These are phyloP conservation scores for Penicillium dipodomyicola DNA, from an alignment of 495 filamentous ascomycete species.

Conservation along the genomic window DNA sequence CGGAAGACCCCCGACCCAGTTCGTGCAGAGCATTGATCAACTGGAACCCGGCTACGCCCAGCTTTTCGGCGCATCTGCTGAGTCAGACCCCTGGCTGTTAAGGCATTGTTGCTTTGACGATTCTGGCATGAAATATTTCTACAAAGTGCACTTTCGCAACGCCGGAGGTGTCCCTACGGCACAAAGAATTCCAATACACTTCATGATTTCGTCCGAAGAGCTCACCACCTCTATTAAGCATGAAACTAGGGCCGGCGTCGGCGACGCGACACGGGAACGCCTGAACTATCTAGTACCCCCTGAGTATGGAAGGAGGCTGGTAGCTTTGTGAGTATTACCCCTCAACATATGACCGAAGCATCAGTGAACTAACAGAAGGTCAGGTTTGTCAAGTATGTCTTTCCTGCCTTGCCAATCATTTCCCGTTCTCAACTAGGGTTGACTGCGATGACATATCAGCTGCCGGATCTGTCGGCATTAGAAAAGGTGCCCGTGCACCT, in stretches of 20 bases:
- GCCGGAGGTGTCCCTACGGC: slow-evolving; percentile 37
- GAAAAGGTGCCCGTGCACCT: slow-evolving; percentile 31
- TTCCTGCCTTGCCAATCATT: slow-evolving; percentile 33
- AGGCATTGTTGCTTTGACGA: slow-evolving; percentile 40
- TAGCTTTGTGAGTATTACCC: slow-evolving; percentile 24
- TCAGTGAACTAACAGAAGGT: background rate
- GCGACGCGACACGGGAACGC: slow-evolving; percentile 25
- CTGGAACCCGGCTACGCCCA: slow-evolving; percentile 34
- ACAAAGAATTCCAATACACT: slow-evolving; percentile 37
- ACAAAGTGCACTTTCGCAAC: slow-evolving; percentile 39
- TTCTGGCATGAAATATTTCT: slow-evolving; percentile 33
- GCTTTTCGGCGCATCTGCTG: slow-evolving; percentile 36
- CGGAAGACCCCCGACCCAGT: slow-evolving; percentile 26
- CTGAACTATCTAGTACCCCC: slow-evolving; percentile 28
- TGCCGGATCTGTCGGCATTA: slow-evolving; percentile 22
- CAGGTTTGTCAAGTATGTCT: slow-evolving; percentile 36
- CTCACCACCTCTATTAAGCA: slow-evolving; percentile 23
- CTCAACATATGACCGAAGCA: no score
- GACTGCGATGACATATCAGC: slow-evolving; percentile 14
- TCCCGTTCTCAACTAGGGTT: slow-evolving; percentile 31
- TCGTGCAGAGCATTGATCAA: slow-evolving; percentile 37
- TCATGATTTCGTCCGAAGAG: slow-evolving; percentile 33
- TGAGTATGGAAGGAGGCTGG: slow-evolving; percentile 30
- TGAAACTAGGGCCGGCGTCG: slow-evolving; percentile 24
- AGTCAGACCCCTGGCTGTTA: slow-evolving; percentile 40